A percentile compares a stretch with the other conserved stretches of the same genome.
Conservation (phyloP, 441 rosid species). For the Croton laevigatus region DNA sequence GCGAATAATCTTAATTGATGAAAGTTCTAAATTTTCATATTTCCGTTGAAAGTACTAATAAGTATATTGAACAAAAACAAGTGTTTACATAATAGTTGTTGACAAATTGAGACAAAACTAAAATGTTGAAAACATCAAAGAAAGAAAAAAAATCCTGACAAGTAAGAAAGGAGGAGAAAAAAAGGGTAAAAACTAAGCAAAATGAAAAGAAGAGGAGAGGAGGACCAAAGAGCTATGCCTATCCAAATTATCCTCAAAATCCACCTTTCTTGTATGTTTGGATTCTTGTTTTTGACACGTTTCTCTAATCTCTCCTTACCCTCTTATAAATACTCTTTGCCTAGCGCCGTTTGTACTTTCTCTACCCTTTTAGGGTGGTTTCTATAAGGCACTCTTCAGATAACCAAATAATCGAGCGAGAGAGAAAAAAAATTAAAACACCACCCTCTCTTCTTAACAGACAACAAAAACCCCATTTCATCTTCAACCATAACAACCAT, state of each 20-base stretch:
- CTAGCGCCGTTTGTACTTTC: not conserved
- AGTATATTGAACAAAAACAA: no score
- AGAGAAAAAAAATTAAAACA: constrained; percentile 14
- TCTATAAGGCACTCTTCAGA: not conserved
- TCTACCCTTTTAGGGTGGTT: constrained; percentile 29
- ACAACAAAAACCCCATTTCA: constrained; percentile 14
- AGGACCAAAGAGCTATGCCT: not conserved
- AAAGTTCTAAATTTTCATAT: no score
- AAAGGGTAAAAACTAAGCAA: not conserved
- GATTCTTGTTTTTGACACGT: constrained; percentile 34
- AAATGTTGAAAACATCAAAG: no score
- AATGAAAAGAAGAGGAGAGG: not conserved
- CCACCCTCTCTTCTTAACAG: constrained; percentile 7
- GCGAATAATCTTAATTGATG: no score
- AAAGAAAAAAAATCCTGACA: no score
- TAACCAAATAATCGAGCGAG: constrained; percentile 11
- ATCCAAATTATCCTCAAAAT: not conserved
- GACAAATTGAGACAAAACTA: no score
- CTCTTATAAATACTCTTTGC: constrained; percentile 36
- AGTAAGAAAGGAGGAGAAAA: no score
- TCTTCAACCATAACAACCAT: not conserved
- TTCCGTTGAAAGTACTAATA: no score
- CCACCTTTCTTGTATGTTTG: constrained; percentile 12
- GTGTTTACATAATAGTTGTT: no score
- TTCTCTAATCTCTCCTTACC: constrained; percentile 13